Evolutionary conservation across 176 grass and related monocot species (phyloP), one percentile per base, ranked within the genome.

Genomic region (Oryza meridionalis): DNA sequence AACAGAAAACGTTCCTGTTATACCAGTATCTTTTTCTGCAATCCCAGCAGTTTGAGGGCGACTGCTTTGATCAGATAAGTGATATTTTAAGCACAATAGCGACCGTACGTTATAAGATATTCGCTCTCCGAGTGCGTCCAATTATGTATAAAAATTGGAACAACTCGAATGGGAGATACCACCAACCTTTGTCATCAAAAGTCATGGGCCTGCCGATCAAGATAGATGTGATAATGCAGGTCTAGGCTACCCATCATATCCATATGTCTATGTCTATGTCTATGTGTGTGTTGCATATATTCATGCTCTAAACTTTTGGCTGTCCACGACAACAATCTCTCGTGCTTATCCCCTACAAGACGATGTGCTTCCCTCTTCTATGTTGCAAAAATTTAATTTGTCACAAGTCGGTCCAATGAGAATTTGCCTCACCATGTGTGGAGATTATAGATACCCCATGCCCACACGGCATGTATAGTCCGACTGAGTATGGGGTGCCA

Each of bases 191-290:
- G 68, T 71, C 49, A 61, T 40, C 70, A 45, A 43, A 82, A 74
- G 70, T 66, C 29, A 75, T 83, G 81, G 81, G 81, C 59, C 59
- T 50, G 59, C 42, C 11, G 42, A 83, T 83, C 59, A 75, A 11
- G 81, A 75, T 83, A 75, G 81, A 83, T 44, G 58, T 49, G 70
- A 75, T 83, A 73, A 83, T 24, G 44, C 70, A 37, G 59, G 42
- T 7, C 55, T 61, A 61, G 21, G 6, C 17, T 66, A 65, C 22
- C 58, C 58, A 24, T 47, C 24, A 49, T 68, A 19, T 64, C 19
- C 53, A 40, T 37, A 64, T 45, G 69, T 73, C 53, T 82, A 43
- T 17, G 11, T 59, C 55, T 59, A 59, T 9, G 19, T n/a, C 14
- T 51, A 4, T 51, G 14, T 17, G 3, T 17, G 2, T 53, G 50